These are phyloP conservation scores for Exophiala dermatitidis DNA, from an alignment of 2,329 filamentous ascomycete species.

Conservation along the genomic window DNA sequence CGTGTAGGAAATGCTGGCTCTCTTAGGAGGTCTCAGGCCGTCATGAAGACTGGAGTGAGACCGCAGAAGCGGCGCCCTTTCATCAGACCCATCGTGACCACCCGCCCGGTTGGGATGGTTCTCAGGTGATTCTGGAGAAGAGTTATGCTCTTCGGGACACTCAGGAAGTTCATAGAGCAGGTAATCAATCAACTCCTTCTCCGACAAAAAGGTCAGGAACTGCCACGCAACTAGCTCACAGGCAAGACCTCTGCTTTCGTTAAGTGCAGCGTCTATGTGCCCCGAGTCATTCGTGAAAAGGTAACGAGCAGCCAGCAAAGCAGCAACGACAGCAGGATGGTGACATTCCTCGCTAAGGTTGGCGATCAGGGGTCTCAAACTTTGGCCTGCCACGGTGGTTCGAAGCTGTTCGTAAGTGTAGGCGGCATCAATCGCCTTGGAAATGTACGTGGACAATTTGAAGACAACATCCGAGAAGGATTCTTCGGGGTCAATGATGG, in stretches of 20 bases:
- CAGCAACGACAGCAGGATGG: slow-evolving; percentile 39
- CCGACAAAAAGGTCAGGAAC: slow-evolving; percentile 50
- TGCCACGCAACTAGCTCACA: slow-evolving; percentile 59
- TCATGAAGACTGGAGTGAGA: slow-evolving; percentile 9
- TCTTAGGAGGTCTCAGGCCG: slow-evolving; percentile 15
- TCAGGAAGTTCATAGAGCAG: slow-evolving; percentile 48
- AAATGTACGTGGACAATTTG: slow-evolving; percentile 39
- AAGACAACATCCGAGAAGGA: slow-evolving; percentile 35
- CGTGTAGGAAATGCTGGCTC: slow-evolving; percentile 9
- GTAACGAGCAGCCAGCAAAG: slow-evolving; percentile 53
- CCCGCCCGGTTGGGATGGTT: neutral
- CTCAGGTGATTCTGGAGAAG: slow-evolving; percentile 14
- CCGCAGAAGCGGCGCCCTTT: slow-evolving; percentile 31
- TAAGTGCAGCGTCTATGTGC: slow-evolving; percentile 49
- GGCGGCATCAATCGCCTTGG: slow-evolving; percentile 36
- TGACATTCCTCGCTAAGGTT: slow-evolving; percentile 38
- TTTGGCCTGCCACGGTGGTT: slow-evolving; percentile 34
- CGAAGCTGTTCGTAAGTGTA: slow-evolving; percentile 42
- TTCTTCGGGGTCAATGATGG: slow-evolving; percentile 37
- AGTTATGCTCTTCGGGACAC: slow-evolving; percentile 1
- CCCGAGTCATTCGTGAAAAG: slow-evolving; percentile 46
- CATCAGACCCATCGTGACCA: slow-evolving; percentile 19
- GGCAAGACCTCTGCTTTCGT: slow-evolving; percentile 50
- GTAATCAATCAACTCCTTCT: slow-evolving; percentile 51
- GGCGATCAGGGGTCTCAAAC: slow-evolving; percentile 35